A percentile compares a stretch with the other conserved stretches of the same genome.
Conservation (phyloP, 1,284 basidiomycete genomes). For the Cryptococcus sp. region DNA sequence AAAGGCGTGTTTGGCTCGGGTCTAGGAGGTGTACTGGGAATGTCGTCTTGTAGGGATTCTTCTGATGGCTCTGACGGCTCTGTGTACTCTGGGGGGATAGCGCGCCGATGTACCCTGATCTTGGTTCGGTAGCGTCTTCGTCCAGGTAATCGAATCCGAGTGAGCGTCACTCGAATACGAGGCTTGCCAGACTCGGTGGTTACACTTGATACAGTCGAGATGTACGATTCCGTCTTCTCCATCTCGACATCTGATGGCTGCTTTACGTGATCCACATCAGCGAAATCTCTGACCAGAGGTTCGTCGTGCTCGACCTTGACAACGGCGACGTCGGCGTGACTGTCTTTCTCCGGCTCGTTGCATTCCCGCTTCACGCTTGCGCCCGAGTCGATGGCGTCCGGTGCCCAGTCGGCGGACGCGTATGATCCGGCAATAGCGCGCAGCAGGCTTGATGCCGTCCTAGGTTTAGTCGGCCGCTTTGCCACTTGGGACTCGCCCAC, state of each 20-base stretch:
- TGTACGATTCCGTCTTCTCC: conserved; percentile 6
- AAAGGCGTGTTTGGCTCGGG: conserved; percentile 7
- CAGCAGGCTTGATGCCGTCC: conserved; percentile 9
- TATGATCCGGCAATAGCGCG: conserved; percentile 11
- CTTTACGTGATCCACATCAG: background rate
- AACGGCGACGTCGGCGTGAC: too few relatives aligned
- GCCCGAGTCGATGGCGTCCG: background rate
- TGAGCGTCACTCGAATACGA: conserved; percentile 1
- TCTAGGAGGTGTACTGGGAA: background rate
- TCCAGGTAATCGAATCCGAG: conserved; percentile 7
- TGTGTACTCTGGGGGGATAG: background rate
- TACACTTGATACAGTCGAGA: conserved; percentile 2
- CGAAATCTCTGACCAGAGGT: background rate
- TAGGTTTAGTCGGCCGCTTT: background rate
- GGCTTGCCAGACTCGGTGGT: background rate
- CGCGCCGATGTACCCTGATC: conserved; percentile 4
- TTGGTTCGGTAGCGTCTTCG: conserved; percentile 7
- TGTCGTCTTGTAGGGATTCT: background rate
- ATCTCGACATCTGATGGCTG: background rate
- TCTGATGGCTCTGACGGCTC: background rate
- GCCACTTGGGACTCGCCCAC: background rate
- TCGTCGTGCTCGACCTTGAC: background rate
- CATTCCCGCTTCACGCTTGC: too few relatives aligned
- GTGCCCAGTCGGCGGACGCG: conserved; percentile 12
- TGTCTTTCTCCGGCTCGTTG: too few relatives aligned